These are phyloP conservation scores for Xylaria acuta DNA, from an alignment of 495 filamentous ascomycete species.

Conservation along the genomic window DNA sequence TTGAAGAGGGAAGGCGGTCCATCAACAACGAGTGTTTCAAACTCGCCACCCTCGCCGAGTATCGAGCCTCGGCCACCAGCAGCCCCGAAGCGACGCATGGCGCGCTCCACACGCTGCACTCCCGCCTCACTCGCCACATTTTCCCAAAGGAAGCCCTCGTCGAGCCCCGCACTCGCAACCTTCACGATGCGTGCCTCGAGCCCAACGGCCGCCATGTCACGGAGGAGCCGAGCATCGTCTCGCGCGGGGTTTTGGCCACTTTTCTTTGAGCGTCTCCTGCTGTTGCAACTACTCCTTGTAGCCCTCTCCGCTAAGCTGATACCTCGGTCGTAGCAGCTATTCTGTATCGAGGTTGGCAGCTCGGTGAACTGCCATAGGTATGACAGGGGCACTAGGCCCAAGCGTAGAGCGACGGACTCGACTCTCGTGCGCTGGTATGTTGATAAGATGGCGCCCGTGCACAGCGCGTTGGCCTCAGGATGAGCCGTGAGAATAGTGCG, in stretches of 20 bases:
- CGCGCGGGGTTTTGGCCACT: not conserved
- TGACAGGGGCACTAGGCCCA: conserved; percentile 79
- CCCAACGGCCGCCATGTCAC: conserved; percentile 78
- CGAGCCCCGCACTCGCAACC: conserved; percentile 88
- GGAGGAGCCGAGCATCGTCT: conserved; percentile 63
- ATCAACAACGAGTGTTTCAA: conserved; percentile 88
- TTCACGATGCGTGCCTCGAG: conserved; percentile 91
- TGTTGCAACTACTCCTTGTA: conserved; percentile 38
- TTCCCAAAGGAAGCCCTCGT: conserved; percentile 81
- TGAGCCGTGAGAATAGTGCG: conserved; percentile 63
- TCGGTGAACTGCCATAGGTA: conserved; percentile 90
- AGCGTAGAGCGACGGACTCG: conserved; percentile 80
- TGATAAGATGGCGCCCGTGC: conserved; percentile 88
- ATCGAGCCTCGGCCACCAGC: conserved; percentile 66
- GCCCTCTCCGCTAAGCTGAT: conserved; percentile 32
- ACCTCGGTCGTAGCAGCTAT: conserved; percentile 12
- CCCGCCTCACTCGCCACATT: conserved; percentile 67
- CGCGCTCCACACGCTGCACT: conserved; percentile 61
- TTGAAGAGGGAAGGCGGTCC: conserved; percentile 77
- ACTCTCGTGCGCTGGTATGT: conserved; percentile 95
- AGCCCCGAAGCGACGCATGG: conserved; percentile 72
- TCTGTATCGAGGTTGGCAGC: conserved; percentile 55
- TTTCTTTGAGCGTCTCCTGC: not conserved
- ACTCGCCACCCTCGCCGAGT: conserved; percentile 94
- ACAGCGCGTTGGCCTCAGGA: conserved; percentile 82